Evolutionary conservation across 2,329 filamentous ascomycete species (phyloP), one percentile per base, ranked within the genome.

Genomic region (Phialemonium atrogriseum): DNA sequence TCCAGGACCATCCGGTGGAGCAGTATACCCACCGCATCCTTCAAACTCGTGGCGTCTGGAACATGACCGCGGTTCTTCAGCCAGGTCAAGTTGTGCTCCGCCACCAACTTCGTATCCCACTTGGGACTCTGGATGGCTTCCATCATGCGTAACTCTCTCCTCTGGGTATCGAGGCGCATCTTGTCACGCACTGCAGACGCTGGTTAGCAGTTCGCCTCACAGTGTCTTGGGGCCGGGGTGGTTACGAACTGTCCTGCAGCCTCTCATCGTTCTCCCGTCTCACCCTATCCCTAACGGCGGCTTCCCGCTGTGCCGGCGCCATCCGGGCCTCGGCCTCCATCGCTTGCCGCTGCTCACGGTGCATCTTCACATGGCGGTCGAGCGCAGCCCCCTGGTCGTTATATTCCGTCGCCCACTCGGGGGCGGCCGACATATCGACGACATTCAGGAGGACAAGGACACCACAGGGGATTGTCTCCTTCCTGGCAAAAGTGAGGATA

Each of bases 401-500:
- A 24, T 65, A 48, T 16, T 50, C 48, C 0, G 61, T 68, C 1
- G 62, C 61, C 70, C 72, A 77, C 42, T 69, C 59, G 2, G 73
- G 73, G 1, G 73, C 76, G 9, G 61, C 55, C 0, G 57, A 56
- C 39, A 68, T 62, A 30, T 66, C 60, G 4, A 71, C 62, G 4
- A 72, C 44, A 13, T 52, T 58, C 1, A 78, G 49, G 13, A 77
- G 46, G n/a, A 74, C 71, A 17, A 78, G 58, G 17, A 77, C 57
- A 19, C 73, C 74, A 44, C 73, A 77, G 1, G 73, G 73, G 1
- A 79, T 62, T 1, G 67, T 68, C 12, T 68, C 64, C 18, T 60
- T 62, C 7, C 65, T 59, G 3, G 69, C 52, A 36, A 78, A 72
- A 1, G 54, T 39, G 2, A 75, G 44, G 5, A 77, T 51, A 4